Evolutionary conservation across 768 basidiomycete species (phyloP).

Genomic region (Boletus pseudopeckii): DNA sequence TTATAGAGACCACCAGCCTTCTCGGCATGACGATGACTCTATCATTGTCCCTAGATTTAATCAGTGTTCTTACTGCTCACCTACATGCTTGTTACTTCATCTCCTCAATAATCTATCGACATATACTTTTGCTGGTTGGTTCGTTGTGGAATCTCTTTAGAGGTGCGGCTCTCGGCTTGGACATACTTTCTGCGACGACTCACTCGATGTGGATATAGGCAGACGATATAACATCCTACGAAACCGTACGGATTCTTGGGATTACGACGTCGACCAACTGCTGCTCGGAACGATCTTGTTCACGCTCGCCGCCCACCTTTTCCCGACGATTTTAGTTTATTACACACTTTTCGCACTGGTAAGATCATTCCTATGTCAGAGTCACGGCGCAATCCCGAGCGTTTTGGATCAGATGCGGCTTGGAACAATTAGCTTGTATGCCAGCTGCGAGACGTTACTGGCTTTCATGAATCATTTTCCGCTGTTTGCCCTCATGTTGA

Average conservation of each 20-base stretch:
- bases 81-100: constrained; percentile 67
- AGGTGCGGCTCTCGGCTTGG: constrained; percentile 44
- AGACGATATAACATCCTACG: constrained; percentile 87
- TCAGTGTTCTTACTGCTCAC: constrained; percentile 68
- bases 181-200: background rate
- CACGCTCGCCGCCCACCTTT: constrained; percentile 74
- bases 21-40: constrained; percentile 64
- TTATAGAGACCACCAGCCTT: constrained; percentile 35
- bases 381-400: background rate
- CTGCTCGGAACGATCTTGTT: constrained; percentile 92
- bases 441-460: constrained; percentile 58
- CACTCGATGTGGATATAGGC: constrained; percentile 43
- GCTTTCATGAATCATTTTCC: constrained; percentile 92
- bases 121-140: constrained; percentile 52
- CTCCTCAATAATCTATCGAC: constrained; percentile 57
- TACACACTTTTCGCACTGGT: constrained; percentile 78
- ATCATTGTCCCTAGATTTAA: constrained; percentile 61
- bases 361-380: background rate
- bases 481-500: constrained; percentile 80
- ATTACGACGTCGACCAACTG: constrained; percentile 90
- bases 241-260: constrained; percentile 84
- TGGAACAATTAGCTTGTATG: constrained; percentile 55
- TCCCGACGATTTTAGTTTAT: constrained; percentile 85
- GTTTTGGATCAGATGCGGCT: constrained; percentile 44
- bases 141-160: constrained; percentile 89